These are phyloP conservation scores for Phytophthora pinifolia DNA, from an alignment of 352 stramenopile genomes.

Conservation along the genomic window DNA sequence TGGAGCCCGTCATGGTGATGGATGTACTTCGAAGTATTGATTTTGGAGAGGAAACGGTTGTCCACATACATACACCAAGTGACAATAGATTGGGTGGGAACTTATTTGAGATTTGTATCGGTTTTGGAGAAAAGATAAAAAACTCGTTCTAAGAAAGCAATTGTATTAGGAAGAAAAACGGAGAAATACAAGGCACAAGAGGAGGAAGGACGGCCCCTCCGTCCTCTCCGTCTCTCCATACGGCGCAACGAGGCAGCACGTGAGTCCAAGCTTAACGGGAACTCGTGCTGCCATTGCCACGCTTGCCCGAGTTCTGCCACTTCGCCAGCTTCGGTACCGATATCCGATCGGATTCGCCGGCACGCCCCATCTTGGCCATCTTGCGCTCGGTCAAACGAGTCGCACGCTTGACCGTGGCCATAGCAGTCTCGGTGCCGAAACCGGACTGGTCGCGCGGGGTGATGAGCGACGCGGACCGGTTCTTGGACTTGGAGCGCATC, in stretches of 20 bases:
- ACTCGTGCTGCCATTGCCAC: conserved; percentile 68
- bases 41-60: no score
- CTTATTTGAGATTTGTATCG: no score
- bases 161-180: conserved; percentile 33
- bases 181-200: conserved; percentile 31
- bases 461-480: conserved; percentile 79
- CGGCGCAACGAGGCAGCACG: conserved; percentile 19
- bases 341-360: conserved; percentile 82
- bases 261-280: conserved; percentile 86
- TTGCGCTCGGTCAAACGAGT: conserved; percentile 66
- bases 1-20: no score
- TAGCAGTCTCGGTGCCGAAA: conserved; percentile 55
- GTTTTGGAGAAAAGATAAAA: neutral
- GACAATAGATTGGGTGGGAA: no score
- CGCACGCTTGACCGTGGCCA: conserved; percentile 48
- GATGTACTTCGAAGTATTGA: no score
- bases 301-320: conserved; percentile 90
- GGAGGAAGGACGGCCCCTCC: conserved; percentile 10
- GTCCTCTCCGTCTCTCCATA: conserved; percentile 23
- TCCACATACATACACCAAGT: no score
- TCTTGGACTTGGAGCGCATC: conserved; percentile 77
- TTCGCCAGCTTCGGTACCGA: conserved; percentile 83
- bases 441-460: conserved; percentile 70
- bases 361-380: conserved; percentile 79
- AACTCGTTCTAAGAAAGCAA: conserved; percentile 26